These are phyloP conservation scores for Cymodocea nodosa DNA, from an alignment of 116 monocot genomes.

Conservation along the genomic window DNA sequence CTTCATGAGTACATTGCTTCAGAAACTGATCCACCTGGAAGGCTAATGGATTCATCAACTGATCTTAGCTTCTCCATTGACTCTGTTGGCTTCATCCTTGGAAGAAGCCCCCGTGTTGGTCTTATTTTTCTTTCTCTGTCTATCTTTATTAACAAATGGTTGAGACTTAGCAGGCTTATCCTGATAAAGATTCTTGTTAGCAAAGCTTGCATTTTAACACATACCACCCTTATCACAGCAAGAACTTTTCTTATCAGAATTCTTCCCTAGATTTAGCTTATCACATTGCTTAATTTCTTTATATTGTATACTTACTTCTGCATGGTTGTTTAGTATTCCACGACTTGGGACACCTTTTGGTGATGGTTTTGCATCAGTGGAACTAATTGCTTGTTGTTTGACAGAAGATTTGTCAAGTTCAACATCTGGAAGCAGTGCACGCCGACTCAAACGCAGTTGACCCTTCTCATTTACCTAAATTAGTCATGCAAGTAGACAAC, in stretches of 20 bases:
- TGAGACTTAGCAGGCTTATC: slow-evolving; percentile 6
- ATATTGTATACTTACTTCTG: slow-evolving; percentile 20
- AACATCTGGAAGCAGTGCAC: slow-evolving; percentile 55
- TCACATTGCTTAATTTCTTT: slow-evolving; percentile 5
- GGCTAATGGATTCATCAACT: background rate
- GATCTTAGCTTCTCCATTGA: background rate
- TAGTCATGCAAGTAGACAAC: background rate
- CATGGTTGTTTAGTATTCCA: slow-evolving; percentile 2
- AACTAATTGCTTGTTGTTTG: slow-evolving; percentile 12
- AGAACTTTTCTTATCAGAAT: background rate
- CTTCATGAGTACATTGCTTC: background rate
- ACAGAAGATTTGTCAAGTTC: slow-evolving; percentile 12
- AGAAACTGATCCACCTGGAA: background rate
- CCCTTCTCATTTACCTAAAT: slow-evolving; percentile 76
- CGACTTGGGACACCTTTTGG: background rate
- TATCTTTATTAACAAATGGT: slow-evolving; percentile 23
- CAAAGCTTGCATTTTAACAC: slow-evolving; percentile 8
- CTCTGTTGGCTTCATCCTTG: background rate
- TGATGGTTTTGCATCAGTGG: slow-evolving; percentile 1
- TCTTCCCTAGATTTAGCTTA: slow-evolving; percentile 10
- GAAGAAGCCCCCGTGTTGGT: background rate
- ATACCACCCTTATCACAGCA: background rate
- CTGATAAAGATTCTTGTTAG: slow-evolving; percentile 9
- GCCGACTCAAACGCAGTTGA: slow-evolving; percentile 56
- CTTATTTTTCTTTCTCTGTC: slow-evolving; percentile 16